Evolutionary conservation across 768 basidiomycete species (phyloP).

Genomic region (Mycena belliarum): DNA sequence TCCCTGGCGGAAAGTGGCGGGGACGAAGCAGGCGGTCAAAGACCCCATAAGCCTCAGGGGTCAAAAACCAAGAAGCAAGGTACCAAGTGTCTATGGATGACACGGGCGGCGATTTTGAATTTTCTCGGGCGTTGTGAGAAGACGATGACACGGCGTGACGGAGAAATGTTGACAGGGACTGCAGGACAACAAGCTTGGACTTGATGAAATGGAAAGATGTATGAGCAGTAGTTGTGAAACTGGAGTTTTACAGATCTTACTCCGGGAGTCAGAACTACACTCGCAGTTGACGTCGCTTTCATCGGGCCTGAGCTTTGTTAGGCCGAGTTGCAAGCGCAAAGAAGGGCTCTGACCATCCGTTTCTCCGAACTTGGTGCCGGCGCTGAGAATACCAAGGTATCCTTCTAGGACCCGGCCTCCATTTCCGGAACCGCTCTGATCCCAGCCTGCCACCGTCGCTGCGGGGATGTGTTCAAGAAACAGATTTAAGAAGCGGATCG

Average conservation of each 20-base stretch:
- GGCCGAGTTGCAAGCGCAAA: background rate
- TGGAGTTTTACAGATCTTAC: conserved; percentile 38
- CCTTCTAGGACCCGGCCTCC: conserved; percentile 73
- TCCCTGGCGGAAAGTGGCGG: conserved; percentile 13
- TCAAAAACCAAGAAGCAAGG: conserved; percentile 59
- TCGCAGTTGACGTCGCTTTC: conserved; percentile 60
- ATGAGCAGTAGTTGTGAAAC: background rate
- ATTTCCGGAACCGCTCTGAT: conserved; percentile 47
- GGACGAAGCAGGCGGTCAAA: conserved; percentile 52
- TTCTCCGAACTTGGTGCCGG: conserved; percentile 62
- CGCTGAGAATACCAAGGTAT: conserved; percentile 77
- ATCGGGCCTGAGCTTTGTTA: conserved; percentile 35
- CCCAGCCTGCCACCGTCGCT: conserved; percentile 70
- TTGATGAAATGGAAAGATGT: conserved; percentile 28
- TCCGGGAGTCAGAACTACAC: conserved; percentile 62
- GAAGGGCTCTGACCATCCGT: conserved; percentile 44
- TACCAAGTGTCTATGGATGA: conserved; percentile 58
- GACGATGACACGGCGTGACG: conserved; percentile 40
- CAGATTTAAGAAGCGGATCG: conserved; percentile 76
- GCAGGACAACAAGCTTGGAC: conserved; percentile 80
- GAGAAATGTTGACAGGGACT: conserved; percentile 72
- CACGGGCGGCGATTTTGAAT: conserved; percentile 19
- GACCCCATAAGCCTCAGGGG: conserved; percentile 47
- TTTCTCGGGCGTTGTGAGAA: conserved; percentile 12
- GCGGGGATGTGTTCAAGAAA: conserved; percentile 71